A percentile compares a stretch with the other conserved stretches of the same genome.
Conservation (phyloP, 129 eudicot species). For the Tanacetum coccineum region DNA sequence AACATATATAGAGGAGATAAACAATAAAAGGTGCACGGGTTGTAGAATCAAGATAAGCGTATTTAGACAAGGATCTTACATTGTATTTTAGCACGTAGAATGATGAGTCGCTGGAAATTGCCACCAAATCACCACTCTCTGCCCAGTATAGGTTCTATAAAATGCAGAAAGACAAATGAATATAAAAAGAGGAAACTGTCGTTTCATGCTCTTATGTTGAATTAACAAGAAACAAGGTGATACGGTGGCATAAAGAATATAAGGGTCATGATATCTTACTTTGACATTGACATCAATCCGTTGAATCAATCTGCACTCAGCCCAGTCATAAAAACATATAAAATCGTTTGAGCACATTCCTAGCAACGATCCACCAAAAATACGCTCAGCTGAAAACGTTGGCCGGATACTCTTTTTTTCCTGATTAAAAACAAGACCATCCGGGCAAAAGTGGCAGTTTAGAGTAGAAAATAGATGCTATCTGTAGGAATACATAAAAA, state of each 20-base stretch:
- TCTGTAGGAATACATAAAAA: background rate
- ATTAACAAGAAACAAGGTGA: conserved; percentile 5
- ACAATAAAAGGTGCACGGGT: too few species aligned
- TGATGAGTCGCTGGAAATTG: conserved; percentile 82
- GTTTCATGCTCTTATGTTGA: background rate
- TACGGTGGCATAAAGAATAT: background rate
- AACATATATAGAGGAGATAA: background rate
- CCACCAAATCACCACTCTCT: conserved; percentile 91
- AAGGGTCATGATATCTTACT: conserved; percentile 33
- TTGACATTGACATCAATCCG: conserved; percentile 81
- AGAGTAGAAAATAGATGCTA: background rate
- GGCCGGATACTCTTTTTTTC: conserved; percentile 89
- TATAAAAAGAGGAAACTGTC: background rate
- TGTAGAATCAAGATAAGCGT: background rate
- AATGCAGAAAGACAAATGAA: background rate
- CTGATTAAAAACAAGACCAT: conserved; percentile 31
- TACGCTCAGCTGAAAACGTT: conserved; percentile 79
- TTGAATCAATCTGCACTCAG: conserved; percentile 79
- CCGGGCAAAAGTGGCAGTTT: background rate
- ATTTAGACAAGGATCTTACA: conserved; percentile 33
- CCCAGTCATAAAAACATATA: conserved; percentile 90
- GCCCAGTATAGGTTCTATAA: conserved; percentile 93
- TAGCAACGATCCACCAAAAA: conserved; percentile 73
- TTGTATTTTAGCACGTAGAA: conserved; percentile 77
- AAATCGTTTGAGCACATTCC: conserved; percentile 91